phyloP scores from a whole-genome alignment of 2,329 filamentous ascomycete species.

The Verticillium alfalfae region DNA sequence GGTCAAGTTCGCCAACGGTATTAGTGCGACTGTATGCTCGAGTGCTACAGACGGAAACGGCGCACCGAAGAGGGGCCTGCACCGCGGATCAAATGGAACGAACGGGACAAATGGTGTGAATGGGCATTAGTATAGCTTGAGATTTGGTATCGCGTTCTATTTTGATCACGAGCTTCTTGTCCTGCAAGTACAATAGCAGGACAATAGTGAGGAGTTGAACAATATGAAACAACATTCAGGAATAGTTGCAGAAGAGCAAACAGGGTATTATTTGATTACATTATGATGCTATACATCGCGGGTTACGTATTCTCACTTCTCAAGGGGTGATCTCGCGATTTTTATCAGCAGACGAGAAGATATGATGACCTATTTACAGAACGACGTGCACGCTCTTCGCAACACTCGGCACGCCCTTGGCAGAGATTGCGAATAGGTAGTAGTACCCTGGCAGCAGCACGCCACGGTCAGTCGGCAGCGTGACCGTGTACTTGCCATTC shows the following conservation, averaged over 20 bases:
- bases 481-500: constrained; percentile 28
- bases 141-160: no score
- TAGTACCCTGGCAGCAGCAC: constrained; percentile 47
- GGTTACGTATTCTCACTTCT: neutral
- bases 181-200: neutral
- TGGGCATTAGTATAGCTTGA: neutral
- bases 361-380: constrained; percentile 2
- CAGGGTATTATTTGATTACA: neutral
- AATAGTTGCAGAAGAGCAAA: neutral
- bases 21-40: constrained; percentile 15
- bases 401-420: constrained; percentile 37
- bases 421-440: constrained; percentile 45
- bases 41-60: constrained; percentile 3
- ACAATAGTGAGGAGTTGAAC: neutral
- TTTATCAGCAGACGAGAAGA: no score
- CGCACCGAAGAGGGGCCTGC: constrained; percentile 1
- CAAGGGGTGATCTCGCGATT: no score
- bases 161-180: no score
- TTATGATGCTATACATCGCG: neutral
- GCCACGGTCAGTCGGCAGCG: constrained; percentile 40
- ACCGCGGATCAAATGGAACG: neutral
- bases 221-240: neutral
- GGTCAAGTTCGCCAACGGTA: constrained; percentile 44
- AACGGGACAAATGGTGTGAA: neutral
- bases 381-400: constrained; percentile 31